phyloP scores from a whole-genome alignment of 1,284 basidiomycete genomes.

The Chalciporus piperatoides region DNA sequence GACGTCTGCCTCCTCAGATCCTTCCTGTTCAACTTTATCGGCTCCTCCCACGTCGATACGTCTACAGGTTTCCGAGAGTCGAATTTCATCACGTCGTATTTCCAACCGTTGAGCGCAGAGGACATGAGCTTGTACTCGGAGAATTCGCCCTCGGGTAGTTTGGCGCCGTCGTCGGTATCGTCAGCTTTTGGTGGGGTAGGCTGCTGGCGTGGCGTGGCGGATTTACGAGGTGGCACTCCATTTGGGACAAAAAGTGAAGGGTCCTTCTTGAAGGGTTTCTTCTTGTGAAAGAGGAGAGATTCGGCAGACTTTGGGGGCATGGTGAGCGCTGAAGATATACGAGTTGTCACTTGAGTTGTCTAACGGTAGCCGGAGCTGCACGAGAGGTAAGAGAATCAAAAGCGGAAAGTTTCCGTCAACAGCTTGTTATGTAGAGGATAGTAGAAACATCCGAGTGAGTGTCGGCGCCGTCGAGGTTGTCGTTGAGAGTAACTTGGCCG shows the following conservation, averaged over 20 bases:
- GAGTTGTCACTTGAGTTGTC: neutral
- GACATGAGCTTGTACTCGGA: conserved; percentile 73
- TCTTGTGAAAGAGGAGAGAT: conserved; percentile 35
- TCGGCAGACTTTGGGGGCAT: conserved; percentile 33
- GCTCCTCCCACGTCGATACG: conserved; percentile 58
- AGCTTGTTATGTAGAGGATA: neutral
- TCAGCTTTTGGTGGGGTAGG: conserved; percentile 34
- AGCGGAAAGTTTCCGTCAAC: neutral
- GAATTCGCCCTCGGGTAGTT: conserved; percentile 59
- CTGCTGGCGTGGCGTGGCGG: conserved; percentile 30
- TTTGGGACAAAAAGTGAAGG: conserved; percentile 12
- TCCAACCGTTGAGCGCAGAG: conserved; percentile 75
- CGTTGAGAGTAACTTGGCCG: neutral
- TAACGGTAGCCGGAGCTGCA: neutral
- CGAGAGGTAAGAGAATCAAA: neutral
- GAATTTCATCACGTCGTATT: conserved; percentile 83
- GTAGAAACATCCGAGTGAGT: conserved; percentile 5
- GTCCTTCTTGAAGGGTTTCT: conserved; percentile 28
- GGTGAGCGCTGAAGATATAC: neutral
- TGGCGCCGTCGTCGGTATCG: conserved; percentile 44
- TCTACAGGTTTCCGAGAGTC: conserved; percentile 68
- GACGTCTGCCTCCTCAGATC: conserved; percentile 58
- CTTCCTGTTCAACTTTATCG: conserved; percentile 84
- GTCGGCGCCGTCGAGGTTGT: conserved; percentile 1
- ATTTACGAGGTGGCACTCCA: conserved; percentile 21